Base-by-base conservation (phyloP, 805 yeast species). In the Candida endomychidarum region DNA sequence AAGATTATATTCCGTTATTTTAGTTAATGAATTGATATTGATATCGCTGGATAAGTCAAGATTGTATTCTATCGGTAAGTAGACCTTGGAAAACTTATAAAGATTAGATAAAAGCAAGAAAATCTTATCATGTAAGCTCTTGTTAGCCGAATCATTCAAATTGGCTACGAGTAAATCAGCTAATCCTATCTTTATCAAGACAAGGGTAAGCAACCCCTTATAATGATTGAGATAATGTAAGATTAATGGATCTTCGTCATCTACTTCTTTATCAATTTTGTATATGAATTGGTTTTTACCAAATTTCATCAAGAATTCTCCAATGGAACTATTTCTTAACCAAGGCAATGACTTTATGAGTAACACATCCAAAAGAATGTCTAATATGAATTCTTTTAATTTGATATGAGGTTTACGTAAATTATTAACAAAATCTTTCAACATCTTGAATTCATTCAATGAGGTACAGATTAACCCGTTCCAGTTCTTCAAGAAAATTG, bases 401-500 rank as follows among this genome's bases (percentile, higher is more conserved):
- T 70, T 57, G 1, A 78, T 68, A 8, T 78, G 74, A n/a, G 79
- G 80, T 40, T 75, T 71, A 38, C 74, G 70, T 30, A 93, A 64
- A 55, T 89, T 82, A 30, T 70, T 60, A 2, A 90, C 61, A 20
- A 90, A 62, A 38, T 78, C 77, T 29, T 63, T 66, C 16, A 90
- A 54, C 8, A 82, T 73, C 40, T 66, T 63, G 46, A 78, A 81
- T 43, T 78, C 63, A 47, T 81, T 67, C 41, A 75, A 69, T 1
- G 84, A 73, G 50, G 82, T 76, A 11, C 83, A 76, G 44, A 82
- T 72, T 8, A 89, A 53, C 0, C 99, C 99, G 9, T 84, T 71
- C 79, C 91, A 83, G 23, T 80, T 72, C 45, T 86, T 84, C 35
- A 91, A 60, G 17, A 86, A 63, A 3, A 75, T 57, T 0, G 84